Base-by-base conservation (phyloP, 2,329 filamentous ascomycete species). In the Shiraia sp. region DNA sequence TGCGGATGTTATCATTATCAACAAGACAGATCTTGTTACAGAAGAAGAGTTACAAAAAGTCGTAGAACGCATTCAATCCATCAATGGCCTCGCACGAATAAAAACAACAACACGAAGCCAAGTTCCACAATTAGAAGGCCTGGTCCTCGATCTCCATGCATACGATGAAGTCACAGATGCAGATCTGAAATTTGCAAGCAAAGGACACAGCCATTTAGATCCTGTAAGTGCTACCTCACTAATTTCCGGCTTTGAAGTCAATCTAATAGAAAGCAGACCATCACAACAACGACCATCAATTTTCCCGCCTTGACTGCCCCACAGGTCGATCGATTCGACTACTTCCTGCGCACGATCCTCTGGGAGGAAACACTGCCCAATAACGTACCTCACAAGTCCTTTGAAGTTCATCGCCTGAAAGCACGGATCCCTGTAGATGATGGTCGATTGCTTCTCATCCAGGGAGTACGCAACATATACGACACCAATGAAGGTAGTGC, bases 381-480 rank as follows among this genome's bases (percentile, higher is more conserved):
- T 10, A 40, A 36, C 5, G 38, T 47, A 0, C 6, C 47, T 6
- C 40, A 53, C 10, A 37, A 60, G 39, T 30, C 66, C 3, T 88
- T 95, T 51, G 90, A 96, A 59, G 85, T 97, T 15, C 92, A 99
- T 63, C 82, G 93, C 10, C 75, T 90, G 25, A 99, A 99, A 66
- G 92, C 90, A 1, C 82, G 89, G 2, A 69, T 97, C 6, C 74
- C 80, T 0, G 74, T 92, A 13, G 61, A 72, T 0, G 76, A 85
- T 40, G 89, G 88, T 1, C 73, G 75, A 0, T 73, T 83, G 30
- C 88, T 89, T 64, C 82, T 97, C 50, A 77, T 97, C 6, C 93
- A 99, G 68, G 93, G 91, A 2, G 93, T 99, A 1, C 77, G 92
- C 38, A 92, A 96, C 57, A 80, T 97, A 12, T 99, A 97, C 67